Base-by-base conservation (phyloP, 2,329 filamentous ascomycete species). In the Corniculantispora saksenae region DNA sequence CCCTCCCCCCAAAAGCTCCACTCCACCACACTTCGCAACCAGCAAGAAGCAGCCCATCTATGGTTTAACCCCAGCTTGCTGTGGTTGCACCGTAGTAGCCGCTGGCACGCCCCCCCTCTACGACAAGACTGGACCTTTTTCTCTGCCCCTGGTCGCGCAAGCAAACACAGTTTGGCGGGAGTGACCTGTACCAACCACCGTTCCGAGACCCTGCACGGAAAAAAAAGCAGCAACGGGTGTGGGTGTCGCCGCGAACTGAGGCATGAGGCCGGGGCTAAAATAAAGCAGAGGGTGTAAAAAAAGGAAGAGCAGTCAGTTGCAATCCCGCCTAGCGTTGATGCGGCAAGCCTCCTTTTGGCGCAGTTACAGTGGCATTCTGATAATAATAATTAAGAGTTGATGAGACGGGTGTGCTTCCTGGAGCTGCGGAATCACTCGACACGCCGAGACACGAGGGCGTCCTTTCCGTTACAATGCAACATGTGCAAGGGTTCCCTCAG, bases 101-200 rank as follows among this genome's bases (percentile, higher is more conserved):
- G 60, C 50, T 62, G 50, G 13, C 60, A 62, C 60, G 50, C 60
- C 60, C 60, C 60, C 23, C 38, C 32, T 43, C 27, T 21, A 50
- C 25, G 29, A 60, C 58, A 51, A 47, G 43, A 7, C 35, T 38
- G n/a, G n/a, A 8, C 13, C 35, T 38, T 38, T 47, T 47, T 47
- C 43, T 47, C 6, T 47, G 12, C 59, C 59, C 48, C 32, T 53
- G 47, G 48, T 29, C 35, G 9, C 15, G 13, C 9, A 17, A 47
- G 6, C 13, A 43, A 19, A 40, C 13, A 17, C 13, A 17, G 27
- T 6, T 21, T 47, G 43, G 23, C 19, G 29, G 29, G 19, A 17
- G 58, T 61, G 58, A 50, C 29, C 17, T 62, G 60, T 47, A n/a
- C 45, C 45, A 38, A 51, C 57, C 57, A 60, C 45, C 35, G 48